Evolutionary conservation across 257 asterid genomes (phyloP).

Genomic region (Rauvolfia tetraphylla): DNA sequence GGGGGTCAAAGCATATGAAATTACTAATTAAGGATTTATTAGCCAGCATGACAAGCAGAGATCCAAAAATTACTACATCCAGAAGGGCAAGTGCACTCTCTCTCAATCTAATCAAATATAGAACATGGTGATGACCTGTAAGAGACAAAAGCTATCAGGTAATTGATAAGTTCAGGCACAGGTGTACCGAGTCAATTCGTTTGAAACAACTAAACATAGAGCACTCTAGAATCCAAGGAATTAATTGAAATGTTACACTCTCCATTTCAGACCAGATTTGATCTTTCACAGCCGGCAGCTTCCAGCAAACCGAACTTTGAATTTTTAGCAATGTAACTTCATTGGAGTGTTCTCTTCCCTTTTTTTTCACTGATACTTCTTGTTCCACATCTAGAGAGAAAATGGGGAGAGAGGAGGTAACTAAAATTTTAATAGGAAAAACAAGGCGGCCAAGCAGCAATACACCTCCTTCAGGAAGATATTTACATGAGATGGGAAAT

Average conservation of each 20-base stretch:
- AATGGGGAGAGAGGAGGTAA: not conserved
- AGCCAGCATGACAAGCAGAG: not conserved
- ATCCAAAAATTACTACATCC: not conserved
- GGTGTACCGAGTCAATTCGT: not conserved
- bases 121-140: not conserved
- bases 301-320: not conserved
- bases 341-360: not conserved
- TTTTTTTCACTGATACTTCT: not conserved
- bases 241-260: not conserved
- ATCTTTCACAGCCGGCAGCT: not conserved
- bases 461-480: not conserved
- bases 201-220: not conserved
- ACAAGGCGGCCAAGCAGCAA: not conserved
- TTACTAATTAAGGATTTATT: not conserved
- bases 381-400: not conserved
- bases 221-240: not conserved
- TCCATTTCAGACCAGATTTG: not conserved
- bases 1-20: not conserved
- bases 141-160: not conserved
- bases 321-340: not conserved
- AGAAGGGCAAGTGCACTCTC: not conserved
- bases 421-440: not conserved
- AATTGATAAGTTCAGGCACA: not conserved
- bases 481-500: not conserved
- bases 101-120: not conserved